These are phyloP conservation scores for Chloranthus sessilifolius DNA, from an alignment of 164 flowering plant species.

Conservation along the genomic window DNA sequence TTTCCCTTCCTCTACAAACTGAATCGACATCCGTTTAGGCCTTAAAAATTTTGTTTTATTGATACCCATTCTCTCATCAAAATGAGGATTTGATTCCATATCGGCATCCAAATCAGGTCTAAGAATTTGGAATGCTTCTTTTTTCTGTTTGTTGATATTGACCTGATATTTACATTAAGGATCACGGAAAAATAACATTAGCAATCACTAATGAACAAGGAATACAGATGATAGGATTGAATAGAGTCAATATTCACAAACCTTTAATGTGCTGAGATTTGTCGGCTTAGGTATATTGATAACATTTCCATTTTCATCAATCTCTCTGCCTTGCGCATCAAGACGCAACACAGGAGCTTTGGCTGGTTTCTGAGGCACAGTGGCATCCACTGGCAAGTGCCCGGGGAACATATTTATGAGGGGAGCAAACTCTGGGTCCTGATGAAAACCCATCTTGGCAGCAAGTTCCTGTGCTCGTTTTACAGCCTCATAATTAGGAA, in stretches of 20 bases:
- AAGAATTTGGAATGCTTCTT: slow-evolving; percentile 91
- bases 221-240: neutral
- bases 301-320: slow-evolving; percentile 96
- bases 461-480: slow-evolving; percentile 96
- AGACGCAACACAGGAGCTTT: slow-evolving; percentile 96
- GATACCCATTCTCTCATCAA: slow-evolving; percentile 83
- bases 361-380: slow-evolving; percentile 70
- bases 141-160: slow-evolving; percentile 97
- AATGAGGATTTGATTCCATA: slow-evolving; percentile 82
- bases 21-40: slow-evolving; percentile 84
- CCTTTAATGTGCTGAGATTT: slow-evolving; percentile 93
- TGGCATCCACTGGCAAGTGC: slow-evolving; percentile 43
- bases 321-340: slow-evolving; percentile 93
- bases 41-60: slow-evolving; percentile 75
- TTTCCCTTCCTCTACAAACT: slow-evolving; percentile 98
- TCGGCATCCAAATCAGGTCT: slow-evolving; percentile 90
- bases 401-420: slow-evolving; percentile 93
- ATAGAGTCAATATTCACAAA: too few species aligned
- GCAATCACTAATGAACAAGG: slow-evolving; percentile 5
- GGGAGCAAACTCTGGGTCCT: slow-evolving; percentile 91
- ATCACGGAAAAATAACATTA: slow-evolving; percentile 11
- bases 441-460: slow-evolving; percentile 95
- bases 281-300: slow-evolving; percentile 67
- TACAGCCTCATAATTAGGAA: slow-evolving; percentile 77
- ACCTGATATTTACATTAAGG: slow-evolving; percentile 51